phyloP scores from a whole-genome alignment of 1,284 basidiomycete species.

The Trichosporon ovoides region DNA sequence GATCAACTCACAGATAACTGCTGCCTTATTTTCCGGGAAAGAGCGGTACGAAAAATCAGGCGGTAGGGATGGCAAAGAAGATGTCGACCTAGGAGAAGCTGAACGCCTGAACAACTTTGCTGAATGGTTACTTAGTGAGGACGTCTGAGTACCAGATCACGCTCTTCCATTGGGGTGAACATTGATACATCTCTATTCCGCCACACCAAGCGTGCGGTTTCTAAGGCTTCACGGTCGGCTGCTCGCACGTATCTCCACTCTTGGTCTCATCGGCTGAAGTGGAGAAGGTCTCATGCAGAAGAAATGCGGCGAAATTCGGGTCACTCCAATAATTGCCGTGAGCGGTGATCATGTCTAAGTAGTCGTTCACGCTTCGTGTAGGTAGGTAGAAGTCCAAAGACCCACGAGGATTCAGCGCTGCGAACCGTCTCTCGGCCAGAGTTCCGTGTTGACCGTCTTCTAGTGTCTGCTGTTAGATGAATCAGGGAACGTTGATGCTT shows the following conservation, averaged over 20 bases:
- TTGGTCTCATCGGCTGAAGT: background rate
- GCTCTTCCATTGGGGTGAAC: no score
- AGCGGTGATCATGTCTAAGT: slow-evolving; percentile 46
- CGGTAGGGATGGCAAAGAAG: slow-evolving; percentile 37
- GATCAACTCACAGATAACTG: slow-evolving; percentile 59
- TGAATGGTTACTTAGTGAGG: slow-evolving; percentile 61
- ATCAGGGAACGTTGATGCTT: background rate
- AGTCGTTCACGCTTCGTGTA: slow-evolving; percentile 44
- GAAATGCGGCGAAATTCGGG: slow-evolving; percentile 44
- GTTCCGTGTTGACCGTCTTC: slow-evolving; percentile 32
- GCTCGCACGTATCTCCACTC: background rate
- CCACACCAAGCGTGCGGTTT: background rate
- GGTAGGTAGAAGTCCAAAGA: slow-evolving; percentile 48
- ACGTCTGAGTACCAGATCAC: slow-evolving; percentile 22
- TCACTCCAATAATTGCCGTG: slow-evolving; percentile 48
- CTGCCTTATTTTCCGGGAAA: slow-evolving; percentile 71
- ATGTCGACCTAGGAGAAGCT: slow-evolving; percentile 64
- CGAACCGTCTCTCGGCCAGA: slow-evolving; percentile 46
- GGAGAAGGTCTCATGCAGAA: slow-evolving; percentile 43
- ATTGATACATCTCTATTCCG: background rate
- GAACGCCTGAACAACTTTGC: slow-evolving; percentile 80
- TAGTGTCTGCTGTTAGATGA: slow-evolving; percentile 27
- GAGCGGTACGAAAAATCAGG: slow-evolving; percentile 75
- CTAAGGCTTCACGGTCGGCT: background rate
- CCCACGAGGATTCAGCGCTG: slow-evolving; percentile 49